phyloP scores from a whole-genome alignment of 2,329 filamentous ascomycete species.

The Botryotinia narcissicola region DNA sequence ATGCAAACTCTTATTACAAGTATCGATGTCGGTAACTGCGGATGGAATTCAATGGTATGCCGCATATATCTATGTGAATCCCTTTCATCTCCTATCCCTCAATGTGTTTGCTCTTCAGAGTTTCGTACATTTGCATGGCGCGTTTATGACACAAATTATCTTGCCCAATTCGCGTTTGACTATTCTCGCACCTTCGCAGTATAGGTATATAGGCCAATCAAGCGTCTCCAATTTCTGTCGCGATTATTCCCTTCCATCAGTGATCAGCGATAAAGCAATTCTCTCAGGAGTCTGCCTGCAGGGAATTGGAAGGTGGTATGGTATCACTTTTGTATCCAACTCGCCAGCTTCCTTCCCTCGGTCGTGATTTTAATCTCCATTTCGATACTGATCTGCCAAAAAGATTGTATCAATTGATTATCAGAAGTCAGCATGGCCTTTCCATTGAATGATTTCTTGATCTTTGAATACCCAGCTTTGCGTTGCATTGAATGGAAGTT shows the following conservation, averaged over 20 bases:
- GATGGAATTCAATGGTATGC: neutral
- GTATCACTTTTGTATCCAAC: neutral
- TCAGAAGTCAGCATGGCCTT: neutral
- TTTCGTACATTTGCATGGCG: neutral
- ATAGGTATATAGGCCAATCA: neutral
- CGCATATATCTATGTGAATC: neutral
- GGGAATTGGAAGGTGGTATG: neutral
- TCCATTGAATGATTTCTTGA: neutral
- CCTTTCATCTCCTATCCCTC: neutral
- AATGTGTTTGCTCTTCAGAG: neutral
- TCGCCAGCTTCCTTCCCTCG: neutral
- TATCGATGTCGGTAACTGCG: neutral
- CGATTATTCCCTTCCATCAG: neutral
- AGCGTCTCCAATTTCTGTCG: neutral
- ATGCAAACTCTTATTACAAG: neutral
- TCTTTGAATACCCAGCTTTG: neutral
- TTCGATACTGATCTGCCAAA: neutral
- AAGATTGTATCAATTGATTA: neutral
- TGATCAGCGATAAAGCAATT: neutral
- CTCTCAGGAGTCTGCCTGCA: neutral
- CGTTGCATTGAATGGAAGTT: neutral
- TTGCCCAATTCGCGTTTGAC: neutral
- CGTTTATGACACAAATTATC: neutral
- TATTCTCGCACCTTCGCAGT: neutral
- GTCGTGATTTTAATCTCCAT: neutral